Evolutionary conservation across 306 rosid species (phyloP), one percentile per base, ranked within the genome.

Genomic region (Vigna radiata): DNA sequence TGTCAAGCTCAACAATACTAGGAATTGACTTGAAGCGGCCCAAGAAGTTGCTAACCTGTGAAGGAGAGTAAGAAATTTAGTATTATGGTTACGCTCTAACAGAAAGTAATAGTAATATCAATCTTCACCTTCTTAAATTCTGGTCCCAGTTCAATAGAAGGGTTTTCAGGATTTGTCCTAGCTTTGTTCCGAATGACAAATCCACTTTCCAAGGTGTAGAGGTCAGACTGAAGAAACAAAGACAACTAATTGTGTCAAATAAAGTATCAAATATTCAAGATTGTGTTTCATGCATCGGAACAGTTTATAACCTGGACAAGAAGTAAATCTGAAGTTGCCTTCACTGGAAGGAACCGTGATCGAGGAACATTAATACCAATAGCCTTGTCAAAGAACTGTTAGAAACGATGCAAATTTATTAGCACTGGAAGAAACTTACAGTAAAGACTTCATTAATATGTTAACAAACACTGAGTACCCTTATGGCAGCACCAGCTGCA

Each of bases 401-500:
- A 14, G 47, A 70, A 75, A 63, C 56, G 67, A 64, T n/a, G 55
- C 7, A 58, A 76, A 58, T 73, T 25, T 21, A 69, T 80, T 27
- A 66, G 63, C 48, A 41, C 67, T 14, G 11, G 65, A 48, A 46
- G 53, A 79, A 73, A 53, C 49, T 23, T 52, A 73, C 60, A 44
- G 7, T 70, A 73, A 53, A 68, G 41, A 77, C 41, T 59, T 29
- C 44, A 66, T 44, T 46, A 71, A 27, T 27, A 58, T 53, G 50
- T 63, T 47, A 52, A 65, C 65, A 68, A 55, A 63, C 25, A 49
- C 44, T 7, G n/a, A 48, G 69, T 86, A 95, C 99, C 99, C 86
- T 86, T 73, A 95, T 95, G 66, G 99, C 99, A 39, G 99, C 99
- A 67, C 99, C 99, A 73, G 99, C 99, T 15, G 99, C 99, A 60